These are phyloP conservation scores for Diplodia scrobiculata DNA, from an alignment of 2,329 filamentous ascomycete genomes.

Conservation along the genomic window DNA sequence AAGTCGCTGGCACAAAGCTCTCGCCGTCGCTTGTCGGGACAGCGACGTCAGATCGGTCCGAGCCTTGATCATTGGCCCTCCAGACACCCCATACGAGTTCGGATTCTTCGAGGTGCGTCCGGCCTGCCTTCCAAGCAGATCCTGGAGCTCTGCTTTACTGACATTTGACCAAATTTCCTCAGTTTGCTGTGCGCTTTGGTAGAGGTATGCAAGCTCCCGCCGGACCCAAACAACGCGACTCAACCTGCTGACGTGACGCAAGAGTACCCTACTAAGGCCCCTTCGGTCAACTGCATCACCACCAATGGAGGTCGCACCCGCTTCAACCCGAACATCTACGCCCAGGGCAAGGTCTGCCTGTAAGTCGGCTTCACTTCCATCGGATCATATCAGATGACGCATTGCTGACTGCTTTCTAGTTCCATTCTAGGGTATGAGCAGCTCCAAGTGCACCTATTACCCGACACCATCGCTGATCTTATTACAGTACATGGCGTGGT, in stretches of 20 bases:
- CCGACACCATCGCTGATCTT: slow-evolving; percentile 30
- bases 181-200: slow-evolving; percentile 78
- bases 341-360: slow-evolving; percentile 88
- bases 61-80: slow-evolving; percentile 86
- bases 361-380: slow-evolving; percentile 52
- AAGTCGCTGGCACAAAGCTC: slow-evolving; percentile 55
- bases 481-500: slow-evolving; percentile 81
- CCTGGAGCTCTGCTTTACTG: not conserved
- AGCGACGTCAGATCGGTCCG: slow-evolving; percentile 84
- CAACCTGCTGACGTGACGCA: slow-evolving; percentile 3
- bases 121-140: not conserved
- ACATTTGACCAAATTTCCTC: not conserved
- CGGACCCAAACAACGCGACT: not conserved
- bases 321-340: slow-evolving; percentile 97
- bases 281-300: slow-evolving; percentile 68
- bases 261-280: slow-evolving; percentile 79
- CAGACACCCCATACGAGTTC: slow-evolving; percentile 94
- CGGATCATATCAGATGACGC: not conserved
- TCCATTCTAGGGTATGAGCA: slow-evolving; percentile 76
- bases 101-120: slow-evolving; percentile 85
- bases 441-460: slow-evolving; percentile 29
- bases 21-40: slow-evolving; percentile 85
- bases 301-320: slow-evolving; percentile 86
- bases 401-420: slow-evolving; percentile 48
- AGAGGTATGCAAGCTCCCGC: slow-evolving; percentile 58